These are phyloP conservation scores for Theobroma cacao DNA, from an alignment of 345 rosid genomes.

Conservation along the genomic window DNA sequence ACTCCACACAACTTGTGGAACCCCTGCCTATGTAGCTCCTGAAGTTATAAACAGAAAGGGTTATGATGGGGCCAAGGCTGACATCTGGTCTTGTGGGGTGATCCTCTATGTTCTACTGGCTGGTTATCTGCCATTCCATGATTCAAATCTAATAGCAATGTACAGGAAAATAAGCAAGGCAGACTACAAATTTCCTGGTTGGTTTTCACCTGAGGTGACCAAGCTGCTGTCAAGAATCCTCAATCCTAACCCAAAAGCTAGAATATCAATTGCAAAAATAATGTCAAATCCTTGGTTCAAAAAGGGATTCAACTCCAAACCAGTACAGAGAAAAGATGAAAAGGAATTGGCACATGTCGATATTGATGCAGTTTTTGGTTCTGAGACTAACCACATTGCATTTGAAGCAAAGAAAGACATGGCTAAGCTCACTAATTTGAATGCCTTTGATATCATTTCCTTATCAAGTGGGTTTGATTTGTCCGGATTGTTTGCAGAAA, in stretches of 20 bases:
- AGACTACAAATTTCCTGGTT: constrained; percentile 5
- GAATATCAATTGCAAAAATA: constrained; percentile 7
- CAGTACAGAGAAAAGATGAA: constrained; percentile 26
- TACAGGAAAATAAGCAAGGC: constrained; percentile 17
- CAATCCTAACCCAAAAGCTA: constrained; percentile 13
- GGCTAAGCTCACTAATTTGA: constrained; percentile 6
- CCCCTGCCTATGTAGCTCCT: constrained; percentile 22
- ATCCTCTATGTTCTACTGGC: constrained; percentile 11
- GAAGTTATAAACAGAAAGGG: constrained; percentile 13
- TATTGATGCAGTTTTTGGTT: constrained; percentile 18
- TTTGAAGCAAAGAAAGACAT: constrained; percentile 13
- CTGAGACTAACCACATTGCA: not conserved
- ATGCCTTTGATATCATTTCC: constrained; percentile 16
- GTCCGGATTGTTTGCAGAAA: not conserved
- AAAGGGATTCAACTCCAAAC: constrained; percentile 17
- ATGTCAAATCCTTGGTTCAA: constrained; percentile 16
- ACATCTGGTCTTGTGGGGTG: constrained; percentile 19
- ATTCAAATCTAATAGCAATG: constrained; percentile 11
- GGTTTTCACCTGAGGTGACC: constrained; percentile 12
- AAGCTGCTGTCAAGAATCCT: constrained; percentile 12
- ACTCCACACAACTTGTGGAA: constrained; percentile 32
- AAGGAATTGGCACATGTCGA: constrained; percentile 20
- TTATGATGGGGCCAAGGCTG: constrained; percentile 18
- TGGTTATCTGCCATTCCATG: constrained; percentile 13
- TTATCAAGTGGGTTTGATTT: constrained; percentile 11